Evolutionary conservation across 2,329 filamentous ascomycete genomes (phyloP).

Genomic region (Hymenotorrendiella dingleyae): DNA sequence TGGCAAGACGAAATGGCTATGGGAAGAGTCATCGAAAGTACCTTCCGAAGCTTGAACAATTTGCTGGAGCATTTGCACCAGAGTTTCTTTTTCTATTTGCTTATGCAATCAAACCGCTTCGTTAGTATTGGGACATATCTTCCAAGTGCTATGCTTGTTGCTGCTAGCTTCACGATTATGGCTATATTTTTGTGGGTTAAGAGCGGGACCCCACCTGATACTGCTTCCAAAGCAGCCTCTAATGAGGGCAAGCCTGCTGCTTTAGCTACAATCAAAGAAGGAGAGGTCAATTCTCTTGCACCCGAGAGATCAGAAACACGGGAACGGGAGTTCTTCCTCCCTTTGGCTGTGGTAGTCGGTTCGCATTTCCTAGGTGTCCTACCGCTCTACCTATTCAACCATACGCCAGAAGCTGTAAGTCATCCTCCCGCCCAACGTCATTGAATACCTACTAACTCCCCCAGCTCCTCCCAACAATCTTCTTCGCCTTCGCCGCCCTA

Average conservation of each 20-base stretch:
- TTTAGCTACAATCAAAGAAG: slow-evolving; percentile 20
- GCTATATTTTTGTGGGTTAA: slow-evolving; percentile 91
- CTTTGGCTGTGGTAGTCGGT: slow-evolving; percentile 64
- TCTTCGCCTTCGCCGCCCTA: slow-evolving; percentile 49
- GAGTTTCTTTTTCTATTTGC: slow-evolving; percentile 97
- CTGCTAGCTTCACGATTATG: slow-evolving; percentile 91
- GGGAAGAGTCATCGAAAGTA: slow-evolving; percentile 80
- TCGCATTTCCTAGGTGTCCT: slow-evolving; percentile 73
- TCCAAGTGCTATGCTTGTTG: slow-evolving; percentile 94
- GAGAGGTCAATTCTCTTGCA: slow-evolving; percentile 19
- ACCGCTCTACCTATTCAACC: slow-evolving; percentile 84
- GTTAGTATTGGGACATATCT: slow-evolving; percentile 98
- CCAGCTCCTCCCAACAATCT: slow-evolving; percentile 55
- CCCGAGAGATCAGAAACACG: slow-evolving; percentile 18
- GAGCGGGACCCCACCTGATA: slow-evolving; percentile 51
- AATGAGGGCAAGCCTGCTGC: slow-evolving; percentile 30
- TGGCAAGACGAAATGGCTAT: slow-evolving; percentile 98
- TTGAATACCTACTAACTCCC: slow-evolving; percentile 1
- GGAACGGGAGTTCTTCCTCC: slow-evolving; percentile 59
- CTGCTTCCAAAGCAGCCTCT: slow-evolving; percentile 10
- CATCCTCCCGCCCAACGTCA: not conserved
- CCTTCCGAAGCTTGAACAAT: slow-evolving; percentile 93
- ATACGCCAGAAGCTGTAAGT: slow-evolving; percentile 55
- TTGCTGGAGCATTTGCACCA: slow-evolving; percentile 94
- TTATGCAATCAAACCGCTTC: slow-evolving; percentile 87